Percentiles rank a stretch among this genome's conserved stretches.
phyloP scores from a whole-genome alignment of 176 grass and related monocot genomes.

The Aegilops tauschii region DNA sequence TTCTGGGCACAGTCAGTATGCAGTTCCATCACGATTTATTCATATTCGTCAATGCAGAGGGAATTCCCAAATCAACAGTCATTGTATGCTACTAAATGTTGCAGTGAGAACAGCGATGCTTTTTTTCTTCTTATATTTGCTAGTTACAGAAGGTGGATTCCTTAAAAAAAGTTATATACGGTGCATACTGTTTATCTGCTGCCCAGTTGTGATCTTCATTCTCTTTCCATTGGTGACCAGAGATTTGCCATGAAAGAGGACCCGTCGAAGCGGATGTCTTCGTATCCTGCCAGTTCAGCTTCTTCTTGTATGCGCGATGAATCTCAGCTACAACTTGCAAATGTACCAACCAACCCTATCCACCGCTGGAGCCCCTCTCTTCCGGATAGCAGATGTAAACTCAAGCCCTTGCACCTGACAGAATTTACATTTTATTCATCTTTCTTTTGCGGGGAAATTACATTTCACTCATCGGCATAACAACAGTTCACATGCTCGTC shows the following conservation, averaged over 20 bases:
- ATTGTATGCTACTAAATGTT: constrained; percentile 7
- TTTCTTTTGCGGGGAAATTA: too few species aligned
- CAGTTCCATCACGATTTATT: background rate
- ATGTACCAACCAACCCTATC: constrained; percentile 40
- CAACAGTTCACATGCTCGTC: background rate
- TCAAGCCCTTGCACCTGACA: constrained; percentile 4
- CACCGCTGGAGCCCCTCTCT: constrained; percentile 63
- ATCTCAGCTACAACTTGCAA: constrained; percentile 83
- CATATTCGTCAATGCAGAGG: background rate
- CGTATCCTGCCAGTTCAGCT: constrained; percentile 30
- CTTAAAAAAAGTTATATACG: background rate
- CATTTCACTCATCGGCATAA: background rate
- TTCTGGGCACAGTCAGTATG: background rate
- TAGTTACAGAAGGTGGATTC: background rate
- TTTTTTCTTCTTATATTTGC: background rate
- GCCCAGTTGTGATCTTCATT: constrained; percentile 16
- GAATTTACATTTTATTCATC: background rate
- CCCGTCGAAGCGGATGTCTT: constrained; percentile 53
- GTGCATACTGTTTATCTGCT: background rate
- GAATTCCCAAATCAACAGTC: background rate
- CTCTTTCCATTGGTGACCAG: constrained; percentile 30
- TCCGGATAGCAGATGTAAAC: constrained; percentile 71
- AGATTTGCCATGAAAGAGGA: constrained; percentile 62
- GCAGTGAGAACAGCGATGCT: background rate
- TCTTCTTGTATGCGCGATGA: constrained; percentile 53